These are phyloP conservation scores for Coemansia pectinata DNA, from an alignment of 192 early-diverging fungal species.

Conservation along the genomic window DNA sequence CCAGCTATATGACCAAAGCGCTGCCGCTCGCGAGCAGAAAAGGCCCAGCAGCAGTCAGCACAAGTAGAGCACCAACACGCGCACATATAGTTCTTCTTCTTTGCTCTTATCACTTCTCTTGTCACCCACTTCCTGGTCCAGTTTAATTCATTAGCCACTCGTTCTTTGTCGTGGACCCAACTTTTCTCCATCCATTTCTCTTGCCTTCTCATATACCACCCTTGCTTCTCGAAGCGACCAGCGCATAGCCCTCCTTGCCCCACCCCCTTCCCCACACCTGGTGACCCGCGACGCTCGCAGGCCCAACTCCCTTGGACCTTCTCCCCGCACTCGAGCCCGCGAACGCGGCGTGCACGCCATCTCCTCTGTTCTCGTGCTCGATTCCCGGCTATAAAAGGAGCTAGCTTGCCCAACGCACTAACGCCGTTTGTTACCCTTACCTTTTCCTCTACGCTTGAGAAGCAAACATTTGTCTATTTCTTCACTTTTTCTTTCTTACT, in stretches of 20 bases:
- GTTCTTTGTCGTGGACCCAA: not conserved
- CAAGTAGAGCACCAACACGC: constrained; percentile 3
- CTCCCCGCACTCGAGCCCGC: not conserved
- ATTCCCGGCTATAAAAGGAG: constrained; percentile 5
- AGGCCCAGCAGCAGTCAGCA: not conserved
- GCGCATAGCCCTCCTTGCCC: not conserved
- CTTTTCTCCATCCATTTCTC: not conserved
- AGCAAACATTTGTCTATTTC: not conserved
- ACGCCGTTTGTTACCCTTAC: not conserved
- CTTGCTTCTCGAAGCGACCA: constrained; percentile 2
- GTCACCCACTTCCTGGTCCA: not conserved
- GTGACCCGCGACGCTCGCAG: not conserved
- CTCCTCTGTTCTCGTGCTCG: not conserved
- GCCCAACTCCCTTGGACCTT: not conserved
- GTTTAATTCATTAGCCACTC: constrained; percentile 11
- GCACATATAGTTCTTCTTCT: not conserved
- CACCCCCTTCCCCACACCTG: not conserved
- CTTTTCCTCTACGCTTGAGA: not conserved
- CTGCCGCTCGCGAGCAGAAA: constrained; percentile 5
- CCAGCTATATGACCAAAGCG: constrained; percentile 12
- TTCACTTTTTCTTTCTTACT: not conserved
- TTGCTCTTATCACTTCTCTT: not conserved
- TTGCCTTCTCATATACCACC: not conserved
- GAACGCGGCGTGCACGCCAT: not conserved
- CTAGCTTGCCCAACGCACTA: not conserved